Conservation (phyloP, 2,329 filamentous ascomycete species). For the Colletotrichum melonis region DNA sequence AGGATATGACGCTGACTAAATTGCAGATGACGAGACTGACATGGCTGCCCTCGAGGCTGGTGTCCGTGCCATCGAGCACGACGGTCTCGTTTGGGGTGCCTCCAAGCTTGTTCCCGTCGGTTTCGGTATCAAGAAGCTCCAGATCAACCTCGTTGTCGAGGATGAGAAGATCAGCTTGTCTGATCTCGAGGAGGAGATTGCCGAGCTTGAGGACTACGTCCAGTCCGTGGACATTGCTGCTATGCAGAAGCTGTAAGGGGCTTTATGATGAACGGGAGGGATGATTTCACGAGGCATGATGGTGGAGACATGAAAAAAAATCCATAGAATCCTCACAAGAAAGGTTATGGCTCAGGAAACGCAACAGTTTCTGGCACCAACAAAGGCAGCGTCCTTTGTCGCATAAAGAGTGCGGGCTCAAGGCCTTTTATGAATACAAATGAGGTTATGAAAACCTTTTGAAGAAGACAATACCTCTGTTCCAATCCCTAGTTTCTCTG, state of each 20-base stretch:
- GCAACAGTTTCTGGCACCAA: conserved; percentile 29
- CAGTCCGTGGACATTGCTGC: conserved; percentile 86
- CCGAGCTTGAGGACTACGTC: conserved; percentile 90
- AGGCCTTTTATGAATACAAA: conserved; percentile 34
- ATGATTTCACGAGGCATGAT: conserved; percentile 48
- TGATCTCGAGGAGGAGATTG: conserved; percentile 88
- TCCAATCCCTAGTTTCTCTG: neutral
- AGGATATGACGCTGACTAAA: conserved; percentile 39
- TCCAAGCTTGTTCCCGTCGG: conserved; percentile 91
- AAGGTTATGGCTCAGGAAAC: conserved; percentile 30
- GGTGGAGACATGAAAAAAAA: conserved; percentile 39
- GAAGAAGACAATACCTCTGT: conserved; percentile 17
- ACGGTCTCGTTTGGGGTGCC: conserved; percentile 95
- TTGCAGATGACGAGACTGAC: conserved; percentile 88
- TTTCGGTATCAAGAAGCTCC: conserved; percentile 99
- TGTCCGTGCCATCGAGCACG: conserved; percentile 87
- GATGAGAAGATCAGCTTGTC: conserved; percentile 93
- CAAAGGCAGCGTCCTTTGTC: conserved; percentile 11
- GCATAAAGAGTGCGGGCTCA: conserved; percentile 28
- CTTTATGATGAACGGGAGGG: conserved; percentile 30
- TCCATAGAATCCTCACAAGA: conserved; percentile 35
- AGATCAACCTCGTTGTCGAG: conserved; percentile 98
- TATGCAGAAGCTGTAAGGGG: conserved; percentile 39
- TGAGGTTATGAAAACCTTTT: conserved; percentile 35
- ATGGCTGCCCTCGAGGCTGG: conserved; percentile 83